Evolutionary conservation across 1,284 basidiomycete species (phyloP).

Genomic region (Puccinia novopanici): DNA sequence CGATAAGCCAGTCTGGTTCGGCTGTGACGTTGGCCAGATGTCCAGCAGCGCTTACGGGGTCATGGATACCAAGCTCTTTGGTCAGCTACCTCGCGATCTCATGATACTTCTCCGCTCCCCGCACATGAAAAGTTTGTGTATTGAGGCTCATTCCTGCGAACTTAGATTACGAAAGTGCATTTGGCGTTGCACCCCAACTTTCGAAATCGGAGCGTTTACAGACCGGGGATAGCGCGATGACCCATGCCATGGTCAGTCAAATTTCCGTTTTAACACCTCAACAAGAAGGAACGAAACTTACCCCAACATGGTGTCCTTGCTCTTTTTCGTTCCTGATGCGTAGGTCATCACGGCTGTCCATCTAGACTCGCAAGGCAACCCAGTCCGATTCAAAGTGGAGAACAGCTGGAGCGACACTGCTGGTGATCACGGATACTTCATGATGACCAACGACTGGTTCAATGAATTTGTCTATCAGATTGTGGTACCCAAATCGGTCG

Average conservation of each 20-base stretch:
- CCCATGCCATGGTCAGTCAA: slow-evolving; percentile 69
- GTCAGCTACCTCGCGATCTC: slow-evolving; percentile 57
- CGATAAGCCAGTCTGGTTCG: slow-evolving; percentile 77
- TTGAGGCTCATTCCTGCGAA: background rate
- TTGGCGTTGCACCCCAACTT: slow-evolving; percentile 66
- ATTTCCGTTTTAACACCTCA: background rate
- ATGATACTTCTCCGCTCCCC: background rate
- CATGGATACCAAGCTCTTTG: slow-evolving; percentile 81
- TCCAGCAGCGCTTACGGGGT: slow-evolving; percentile 65
- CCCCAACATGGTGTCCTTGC: background rate
- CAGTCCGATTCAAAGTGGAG: slow-evolving; percentile 88
- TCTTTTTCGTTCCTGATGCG: slow-evolving; percentile 58
- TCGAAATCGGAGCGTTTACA: slow-evolving; percentile 82
- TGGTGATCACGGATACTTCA: slow-evolving; percentile 84
- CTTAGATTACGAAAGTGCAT: slow-evolving; percentile 58
- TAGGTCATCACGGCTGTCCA: slow-evolving; percentile 92
- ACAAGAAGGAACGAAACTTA: background rate
- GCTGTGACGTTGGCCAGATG: slow-evolving; percentile 68
- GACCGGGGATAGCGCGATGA: slow-evolving; percentile 81
- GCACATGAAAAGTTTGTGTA: too few species aligned
- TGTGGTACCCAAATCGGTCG: slow-evolving; percentile 71
- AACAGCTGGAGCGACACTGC: slow-evolving; percentile 85
- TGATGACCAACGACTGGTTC: slow-evolving; percentile 78
- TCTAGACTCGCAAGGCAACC: slow-evolving; percentile 72
- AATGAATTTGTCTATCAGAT: slow-evolving; percentile 83